These are phyloP conservation scores for Daldinia eschscholtzii DNA, from an alignment of 2,329 filamentous ascomycete species.

Conservation along the genomic window DNA sequence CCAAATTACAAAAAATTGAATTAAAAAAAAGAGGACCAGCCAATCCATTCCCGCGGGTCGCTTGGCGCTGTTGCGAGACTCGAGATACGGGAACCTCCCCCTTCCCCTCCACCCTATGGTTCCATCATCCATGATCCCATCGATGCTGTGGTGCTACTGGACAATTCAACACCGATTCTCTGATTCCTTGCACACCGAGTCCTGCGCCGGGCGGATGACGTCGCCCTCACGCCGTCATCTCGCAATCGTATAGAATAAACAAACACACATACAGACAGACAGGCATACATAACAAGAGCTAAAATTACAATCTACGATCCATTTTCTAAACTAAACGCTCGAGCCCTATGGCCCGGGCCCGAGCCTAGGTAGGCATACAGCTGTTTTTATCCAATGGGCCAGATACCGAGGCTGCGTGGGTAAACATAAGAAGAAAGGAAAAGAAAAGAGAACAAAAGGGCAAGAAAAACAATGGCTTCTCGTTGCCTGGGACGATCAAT, in stretches of 20 bases:
- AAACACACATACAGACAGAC: neutral
- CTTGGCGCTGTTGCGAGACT: conserved; percentile 36
- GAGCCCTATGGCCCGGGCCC: neutral
- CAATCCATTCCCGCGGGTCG: conserved; percentile 36
- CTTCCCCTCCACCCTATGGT: neutral
- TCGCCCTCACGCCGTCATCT: conserved; percentile 27
- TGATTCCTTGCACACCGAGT: conserved; percentile 39
- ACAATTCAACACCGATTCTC: conserved; percentile 28
- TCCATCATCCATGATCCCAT: neutral
- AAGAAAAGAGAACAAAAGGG: neutral
- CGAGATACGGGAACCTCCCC: conserved; percentile 21
- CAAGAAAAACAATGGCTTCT: neutral
- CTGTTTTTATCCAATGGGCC: neutral
- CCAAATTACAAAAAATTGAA: neutral
- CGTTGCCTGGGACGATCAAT: neutral
- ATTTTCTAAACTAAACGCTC: neutral
- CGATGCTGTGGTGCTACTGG: neutral
- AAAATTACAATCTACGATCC: conserved; percentile 28
- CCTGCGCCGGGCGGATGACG: conserved; percentile 30
- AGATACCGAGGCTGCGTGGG: neutral
- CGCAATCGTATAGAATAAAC: conserved; percentile 30
- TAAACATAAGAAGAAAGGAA: neutral
- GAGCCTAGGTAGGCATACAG: neutral
- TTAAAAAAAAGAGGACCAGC: conserved; percentile 5
- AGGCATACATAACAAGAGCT: conserved; percentile 1